Evolutionary conservation across 352 stramenopile species (phyloP), one percentile per base, ranked within the genome.

Genomic region (Phytophthora meadii): DNA sequence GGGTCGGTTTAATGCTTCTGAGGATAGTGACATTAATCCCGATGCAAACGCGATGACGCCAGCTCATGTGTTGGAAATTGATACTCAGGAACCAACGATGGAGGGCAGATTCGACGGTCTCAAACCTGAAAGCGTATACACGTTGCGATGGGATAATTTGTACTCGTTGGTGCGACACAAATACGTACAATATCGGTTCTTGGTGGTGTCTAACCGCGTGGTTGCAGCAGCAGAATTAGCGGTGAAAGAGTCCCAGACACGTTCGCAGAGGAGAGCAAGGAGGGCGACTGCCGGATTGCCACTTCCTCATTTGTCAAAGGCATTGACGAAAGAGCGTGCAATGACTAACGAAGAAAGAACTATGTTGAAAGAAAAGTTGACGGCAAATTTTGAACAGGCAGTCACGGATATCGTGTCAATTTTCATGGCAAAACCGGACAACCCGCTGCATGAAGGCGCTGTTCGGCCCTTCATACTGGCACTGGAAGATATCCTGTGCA

Each of bases 111-210:
- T 84, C 9, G 66, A 79, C 15, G 37, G 14, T 14, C 45, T 85
- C 15, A 69, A 72, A 46, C 36, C 41, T 2, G 77, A 65, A n/a
- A 63, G 48, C n/a, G 57, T 77, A 27, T 87, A 86, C 59, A 83
- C 81, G 34, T 73, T 93, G 37, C 72, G 70, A 5, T 93, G 85
- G 85, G 83, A 92, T 54, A 93, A 93, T 57, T 79, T 76, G 30
- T 93, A 93, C 67, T 93, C 85, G 49, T 66, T 89, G 28, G 67
- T 92, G 24, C 81, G 85, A 4, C 77, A 86, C 65, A 93, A 93
- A 37, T 56, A 73, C 11, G 67, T 94, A 19, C 68, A 68, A 17
- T 94, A 92, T 49, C 74, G 85, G 7, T 79, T 83, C 17, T 51
- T 89, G 2, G 48, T 82, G 32, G 81, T 70, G 1, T 84, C 81